Percentiles rank a stretch among this genome's conserved stretches.
phyloP scores from a whole-genome alignment of 208 protist genomes.

The Leishmania major region DNA sequence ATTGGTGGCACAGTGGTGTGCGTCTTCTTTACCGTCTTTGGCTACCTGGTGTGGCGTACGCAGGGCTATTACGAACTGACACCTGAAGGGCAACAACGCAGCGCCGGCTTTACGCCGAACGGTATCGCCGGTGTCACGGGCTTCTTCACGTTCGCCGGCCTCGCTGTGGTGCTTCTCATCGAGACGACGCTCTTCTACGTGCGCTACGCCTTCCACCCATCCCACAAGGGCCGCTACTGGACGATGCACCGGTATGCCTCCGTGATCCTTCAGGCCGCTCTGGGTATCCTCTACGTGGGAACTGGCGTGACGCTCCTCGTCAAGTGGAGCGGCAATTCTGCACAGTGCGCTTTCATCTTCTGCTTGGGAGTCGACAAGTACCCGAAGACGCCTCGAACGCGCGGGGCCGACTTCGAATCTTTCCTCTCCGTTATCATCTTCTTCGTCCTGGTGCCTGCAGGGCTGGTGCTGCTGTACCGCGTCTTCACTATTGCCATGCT shows the following conservation, averaged over 20 bases:
- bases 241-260: constrained; percentile 18
- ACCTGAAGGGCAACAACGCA: not conserved
- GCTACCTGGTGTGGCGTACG: constrained; percentile 8
- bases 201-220: constrained; percentile 23
- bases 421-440: constrained; percentile 5
- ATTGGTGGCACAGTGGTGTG: constrained; percentile 1
- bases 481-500: not conserved
- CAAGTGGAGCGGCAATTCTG: constrained; percentile 8
- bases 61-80: constrained; percentile 3
- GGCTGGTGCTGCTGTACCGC: constrained; percentile 22
- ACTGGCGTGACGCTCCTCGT: constrained; percentile 13
- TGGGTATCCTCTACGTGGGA: constrained; percentile 17
- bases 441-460: constrained; percentile 15
- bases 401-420: constrained; percentile 4
- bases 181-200: constrained; percentile 21
- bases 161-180: constrained; percentile 19
- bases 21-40: not conserved
- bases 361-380: constrained; percentile 23
- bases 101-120: not conserved
- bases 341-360: constrained; percentile 23
- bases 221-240: constrained; percentile 18
- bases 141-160: constrained; percentile 21
- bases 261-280: constrained; percentile 7
- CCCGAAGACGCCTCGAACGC: not conserved
- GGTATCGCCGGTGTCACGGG: constrained; percentile 7